Percentiles rank a stretch among this genome's conserved stretches.
Evolutionary conservation across 352 stramenopile genomes (phyloP).

Genomic region (Globisporangium rhizosaccharum): DNA sequence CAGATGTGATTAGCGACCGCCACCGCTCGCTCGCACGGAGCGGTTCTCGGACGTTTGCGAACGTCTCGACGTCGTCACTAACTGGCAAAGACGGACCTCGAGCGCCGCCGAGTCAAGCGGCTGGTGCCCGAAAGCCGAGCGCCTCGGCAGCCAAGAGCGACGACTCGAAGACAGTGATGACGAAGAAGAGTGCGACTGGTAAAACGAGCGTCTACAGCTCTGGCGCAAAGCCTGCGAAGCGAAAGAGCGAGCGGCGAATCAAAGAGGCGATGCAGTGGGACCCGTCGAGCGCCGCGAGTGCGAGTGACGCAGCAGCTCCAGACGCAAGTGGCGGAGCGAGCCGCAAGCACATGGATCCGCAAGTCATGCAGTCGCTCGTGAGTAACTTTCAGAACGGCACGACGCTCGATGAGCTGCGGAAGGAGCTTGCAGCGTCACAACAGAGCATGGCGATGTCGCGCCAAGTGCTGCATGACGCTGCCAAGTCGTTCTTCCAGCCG

Average conservation of each 20-base stretch:
- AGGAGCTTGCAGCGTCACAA: conserved; percentile 60
- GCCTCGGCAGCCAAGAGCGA: conserved; percentile 4
- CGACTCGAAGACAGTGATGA: background rate
- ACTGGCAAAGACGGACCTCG: conserved; percentile 2
- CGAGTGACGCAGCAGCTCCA: conserved; percentile 7
- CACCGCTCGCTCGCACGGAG: conserved; percentile 7
- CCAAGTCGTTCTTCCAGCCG: conserved; percentile 62
- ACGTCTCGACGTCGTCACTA: conserved; percentile 5
- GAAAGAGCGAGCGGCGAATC: conserved; percentile 17
- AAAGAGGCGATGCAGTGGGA: conserved; percentile 22
- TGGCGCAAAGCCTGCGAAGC: conserved; percentile 38
- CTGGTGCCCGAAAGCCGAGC: conserved; percentile 11
- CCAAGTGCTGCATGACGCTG: conserved; percentile 59
- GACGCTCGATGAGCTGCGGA: conserved; percentile 50
- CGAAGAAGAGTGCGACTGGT: conserved; percentile 23
- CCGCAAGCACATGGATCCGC: conserved; percentile 42
- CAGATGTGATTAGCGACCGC: conserved; percentile 11
- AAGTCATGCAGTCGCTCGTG: conserved; percentile 58
- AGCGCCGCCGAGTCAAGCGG: background rate
- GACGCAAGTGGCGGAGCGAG: conserved; percentile 4
- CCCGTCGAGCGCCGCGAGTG: conserved; percentile 1
- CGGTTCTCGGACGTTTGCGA: conserved; percentile 5
- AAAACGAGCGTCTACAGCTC: conserved; percentile 29
- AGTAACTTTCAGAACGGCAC: conserved; percentile 73
- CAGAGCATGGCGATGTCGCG: conserved; percentile 62